Evolutionary conservation across 768 basidiomycete genomes (phyloP).

Genomic region (Mycena epipterygia): DNA sequence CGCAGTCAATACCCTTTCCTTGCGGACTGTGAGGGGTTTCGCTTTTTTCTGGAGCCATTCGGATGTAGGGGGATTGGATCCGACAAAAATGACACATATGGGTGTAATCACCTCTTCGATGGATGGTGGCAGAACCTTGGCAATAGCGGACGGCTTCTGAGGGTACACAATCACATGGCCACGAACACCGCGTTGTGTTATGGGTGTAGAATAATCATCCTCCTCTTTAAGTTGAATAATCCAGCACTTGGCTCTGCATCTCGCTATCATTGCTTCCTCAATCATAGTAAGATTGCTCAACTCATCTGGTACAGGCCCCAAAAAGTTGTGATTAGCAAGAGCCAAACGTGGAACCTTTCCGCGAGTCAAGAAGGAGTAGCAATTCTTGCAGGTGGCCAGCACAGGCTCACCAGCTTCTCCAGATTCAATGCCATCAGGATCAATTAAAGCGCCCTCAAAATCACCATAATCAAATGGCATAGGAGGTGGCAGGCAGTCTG

Average conservation of each 20-base stretch:
- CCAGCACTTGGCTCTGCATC: conserved; percentile 24
- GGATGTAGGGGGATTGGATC: conserved; percentile 25
- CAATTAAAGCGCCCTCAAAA: neutral
- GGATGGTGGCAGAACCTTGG: conserved; percentile 32
- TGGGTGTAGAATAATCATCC: neutral
- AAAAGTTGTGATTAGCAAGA: conserved; percentile 8
- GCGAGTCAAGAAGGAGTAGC: neutral
- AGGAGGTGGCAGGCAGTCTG: neutral
- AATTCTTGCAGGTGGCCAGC: neutral
- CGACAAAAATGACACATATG: conserved; percentile 43
- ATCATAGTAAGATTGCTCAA: conserved; percentile 13
- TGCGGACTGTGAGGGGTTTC: conserved; percentile 38
- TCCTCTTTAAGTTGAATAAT: conserved; percentile 8
- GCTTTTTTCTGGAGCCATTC: conserved; percentile 40
- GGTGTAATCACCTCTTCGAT: conserved; percentile 37
- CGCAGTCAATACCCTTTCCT: conserved; percentile 34
- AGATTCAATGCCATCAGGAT: neutral
- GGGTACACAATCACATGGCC: conserved; percentile 44
- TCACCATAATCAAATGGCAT: neutral
- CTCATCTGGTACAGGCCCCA: conserved; percentile 22
- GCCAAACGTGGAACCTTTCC: conserved; percentile 1
- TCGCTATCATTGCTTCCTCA: conserved; percentile 28
- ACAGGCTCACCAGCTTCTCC: neutral
- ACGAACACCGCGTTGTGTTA: conserved; percentile 34
- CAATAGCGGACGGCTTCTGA: conserved; percentile 35